Evolutionary conservation across 140 eudicot species (phyloP).

Genomic region (Stevia rebaudiana): DNA sequence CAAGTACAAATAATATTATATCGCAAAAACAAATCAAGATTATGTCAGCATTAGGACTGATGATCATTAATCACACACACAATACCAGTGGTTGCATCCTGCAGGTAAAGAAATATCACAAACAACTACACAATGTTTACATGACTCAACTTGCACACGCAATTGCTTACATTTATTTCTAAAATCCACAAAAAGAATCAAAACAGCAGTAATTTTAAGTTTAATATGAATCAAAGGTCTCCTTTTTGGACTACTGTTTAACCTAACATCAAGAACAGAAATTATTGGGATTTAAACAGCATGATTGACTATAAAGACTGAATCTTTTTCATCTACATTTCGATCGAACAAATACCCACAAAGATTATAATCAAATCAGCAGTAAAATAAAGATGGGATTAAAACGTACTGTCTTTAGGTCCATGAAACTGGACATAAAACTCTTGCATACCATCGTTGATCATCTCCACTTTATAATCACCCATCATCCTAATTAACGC

Average conservation of each 20-base stretch:
- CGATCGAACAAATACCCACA: conserved; percentile 16
- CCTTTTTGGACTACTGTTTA: neutral
- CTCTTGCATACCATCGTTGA: conserved; percentile 82
- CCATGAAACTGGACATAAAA: conserved; percentile 79
- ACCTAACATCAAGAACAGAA: conserved; percentile 5
- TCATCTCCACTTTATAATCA: conserved; percentile 86
- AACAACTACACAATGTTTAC: conserved; percentile 18
- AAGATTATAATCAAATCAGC: conserved; percentile 11
- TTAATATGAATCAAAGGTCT: conserved; percentile 2
- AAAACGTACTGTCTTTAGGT: conserved; percentile 62
- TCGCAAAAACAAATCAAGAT: conserved; percentile 4
- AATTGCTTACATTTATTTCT: neutral
- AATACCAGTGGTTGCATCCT: neutral
- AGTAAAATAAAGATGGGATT: conserved; percentile 1
- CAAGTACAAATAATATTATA: neutral
- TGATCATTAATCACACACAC: neutral
- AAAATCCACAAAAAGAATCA: neutral
- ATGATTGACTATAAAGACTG: conserved; percentile 17
- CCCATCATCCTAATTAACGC: conserved; percentile 70
- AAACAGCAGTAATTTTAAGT: neutral
- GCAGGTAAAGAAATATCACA: neutral
- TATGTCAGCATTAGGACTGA: neutral
- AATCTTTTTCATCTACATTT: neutral
- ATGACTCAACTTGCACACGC: conserved; percentile 30
- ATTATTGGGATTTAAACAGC: neutral